Evolutionary conservation across 2,329 filamentous ascomycete species (phyloP).

Genomic region (Elsinoe australis): DNA sequence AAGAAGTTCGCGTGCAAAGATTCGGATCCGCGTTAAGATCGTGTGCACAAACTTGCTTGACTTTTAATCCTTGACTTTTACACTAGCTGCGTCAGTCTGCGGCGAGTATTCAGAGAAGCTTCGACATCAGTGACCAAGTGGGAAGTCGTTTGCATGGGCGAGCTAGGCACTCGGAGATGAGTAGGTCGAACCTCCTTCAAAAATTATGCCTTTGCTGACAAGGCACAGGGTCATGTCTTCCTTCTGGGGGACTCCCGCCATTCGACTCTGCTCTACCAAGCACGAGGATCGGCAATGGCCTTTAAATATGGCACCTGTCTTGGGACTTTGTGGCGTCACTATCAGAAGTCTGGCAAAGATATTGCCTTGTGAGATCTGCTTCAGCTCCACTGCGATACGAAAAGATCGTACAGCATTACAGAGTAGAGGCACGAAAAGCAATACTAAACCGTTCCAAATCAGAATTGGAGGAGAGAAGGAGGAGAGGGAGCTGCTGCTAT

Average conservation of each 20-base stretch:
- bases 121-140: conserved; percentile 8
- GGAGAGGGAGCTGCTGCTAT: background rate
- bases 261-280: conserved; percentile 59
- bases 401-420: conserved; percentile 7
- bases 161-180: background rate
- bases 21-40: conserved; percentile 1
- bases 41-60: too few relatives aligned
- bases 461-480: background rate
- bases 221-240: conserved; percentile 40
- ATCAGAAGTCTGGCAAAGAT: background rate
- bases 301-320: conserved; percentile 44
- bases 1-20: conserved; percentile 12
- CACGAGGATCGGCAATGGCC: conserved; percentile 60
- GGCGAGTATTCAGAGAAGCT: background rate
- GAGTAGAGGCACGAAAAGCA: background rate
- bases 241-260: conserved; percentile 60
- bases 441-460: background rate
- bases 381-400: conserved; percentile 1
- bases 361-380: background rate
- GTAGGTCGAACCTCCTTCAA: background rate
- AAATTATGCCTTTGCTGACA: background rate
- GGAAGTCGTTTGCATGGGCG: conserved; percentile 9
- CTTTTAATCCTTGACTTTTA: background rate
- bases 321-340: background rate
- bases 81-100: background rate